A percentile compares a stretch with the other conserved stretches of the same genome.
Conservation (phyloP, 2,329 filamentous ascomycete species). For the Neoscytalidium dimidiatum region DNA sequence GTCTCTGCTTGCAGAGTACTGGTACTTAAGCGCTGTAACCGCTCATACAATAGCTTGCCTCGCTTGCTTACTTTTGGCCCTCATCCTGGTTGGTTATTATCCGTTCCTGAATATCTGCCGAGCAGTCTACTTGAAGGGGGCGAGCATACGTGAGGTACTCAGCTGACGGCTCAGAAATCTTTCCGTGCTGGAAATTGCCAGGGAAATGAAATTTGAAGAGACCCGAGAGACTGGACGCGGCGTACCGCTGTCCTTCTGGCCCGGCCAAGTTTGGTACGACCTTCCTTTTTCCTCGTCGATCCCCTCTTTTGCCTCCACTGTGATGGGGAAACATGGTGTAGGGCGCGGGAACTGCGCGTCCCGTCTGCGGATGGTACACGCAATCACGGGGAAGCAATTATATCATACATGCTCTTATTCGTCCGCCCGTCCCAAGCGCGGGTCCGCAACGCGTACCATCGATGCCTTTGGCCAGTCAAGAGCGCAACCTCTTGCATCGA, state of each 20-base stretch:
- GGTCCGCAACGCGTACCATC: neutral
- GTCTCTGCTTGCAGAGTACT: too few species aligned
- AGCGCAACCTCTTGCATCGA: neutral
- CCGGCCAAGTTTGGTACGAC: neutral
- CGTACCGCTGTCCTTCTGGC: neutral
- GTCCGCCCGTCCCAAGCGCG: neutral
- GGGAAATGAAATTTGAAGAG: neutral
- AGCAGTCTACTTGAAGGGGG: neutral
- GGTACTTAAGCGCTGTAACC: slow-evolving; percentile 1
- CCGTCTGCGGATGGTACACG: neutral
- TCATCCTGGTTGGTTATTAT: neutral
- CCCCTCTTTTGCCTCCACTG: slow-evolving; percentile 6
- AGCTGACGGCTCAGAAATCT: neutral
- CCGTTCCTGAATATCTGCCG: neutral
- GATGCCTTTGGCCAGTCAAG: neutral
- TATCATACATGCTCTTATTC: neutral
- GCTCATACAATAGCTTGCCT: neutral
- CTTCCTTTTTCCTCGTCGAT: neutral
- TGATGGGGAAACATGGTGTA: neutral
- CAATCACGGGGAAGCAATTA: neutral
- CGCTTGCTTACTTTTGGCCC: neutral
- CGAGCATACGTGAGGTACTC: neutral
- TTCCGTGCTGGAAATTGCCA: neutral
- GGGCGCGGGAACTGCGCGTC: neutral
- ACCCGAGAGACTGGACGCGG: slow-evolving; percentile 1